Evolutionary conservation across 2,329 filamentous ascomycete genomes (phyloP), one percentile per base, ranked within the genome.

Genomic region (Penicillium digitatum): DNA sequence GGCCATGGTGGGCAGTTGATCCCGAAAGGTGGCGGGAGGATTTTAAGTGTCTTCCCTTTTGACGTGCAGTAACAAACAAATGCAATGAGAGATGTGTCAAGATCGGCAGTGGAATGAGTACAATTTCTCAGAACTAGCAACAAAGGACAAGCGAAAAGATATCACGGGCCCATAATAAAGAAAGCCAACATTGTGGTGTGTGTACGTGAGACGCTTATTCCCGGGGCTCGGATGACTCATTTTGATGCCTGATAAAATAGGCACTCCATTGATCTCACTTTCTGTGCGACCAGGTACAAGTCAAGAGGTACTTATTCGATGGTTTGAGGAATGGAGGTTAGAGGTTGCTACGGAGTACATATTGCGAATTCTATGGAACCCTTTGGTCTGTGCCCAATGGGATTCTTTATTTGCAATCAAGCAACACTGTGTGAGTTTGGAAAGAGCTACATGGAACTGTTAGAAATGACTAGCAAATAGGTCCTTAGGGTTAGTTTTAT

Each of bases 1-100:
- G 24, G 59, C 57, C 68, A 71, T 66, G 52, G 27, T 38, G 43
- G 22, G 37, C 26, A 43, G 29, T 48, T 48, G 24, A 39, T 42
- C 31, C 34, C 32, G 18, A 37, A 24, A 44, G 20, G 32, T 49
- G 48, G 46, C 27, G 50, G 32, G 40, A 18, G 24, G 37, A 26
- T 31, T 10, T 44, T 22, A 16, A 32, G 18, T n/a, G 12, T 45
- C 29, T 34, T 45, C 20, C 5, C 8, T 32, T 32, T 45, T 44
- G 29, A 31, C n/a, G 22, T 14, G 5, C 27, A 45, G 12, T 34
- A 29, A 24, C 16, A 22, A 29, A 32, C 11, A 24, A 18, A 16
- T 39, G 14, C 16, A 24, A 48, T 16, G 5, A 11, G 4, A 1
- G 16, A 26, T 20, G 1, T 7, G 4, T 31, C 4, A 2, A 27